Evolutionary conservation across 78 protist genomes (phyloP), one percentile per base, ranked within the genome.

Genomic region (Emiliania huxleyi): DNA sequence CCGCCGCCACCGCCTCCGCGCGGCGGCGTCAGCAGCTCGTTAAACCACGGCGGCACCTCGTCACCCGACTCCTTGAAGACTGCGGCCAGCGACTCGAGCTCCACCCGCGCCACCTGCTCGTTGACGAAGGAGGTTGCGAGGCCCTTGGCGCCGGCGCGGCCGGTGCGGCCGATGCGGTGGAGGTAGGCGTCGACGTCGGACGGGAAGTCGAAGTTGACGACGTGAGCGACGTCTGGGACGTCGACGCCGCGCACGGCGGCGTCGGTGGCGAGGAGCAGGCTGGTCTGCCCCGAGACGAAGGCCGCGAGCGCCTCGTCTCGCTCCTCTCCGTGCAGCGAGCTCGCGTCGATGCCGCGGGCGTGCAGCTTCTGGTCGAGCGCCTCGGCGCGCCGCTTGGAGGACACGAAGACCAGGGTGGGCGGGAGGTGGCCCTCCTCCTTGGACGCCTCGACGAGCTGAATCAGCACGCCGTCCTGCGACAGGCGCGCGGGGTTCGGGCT

Each of bases 301-400:
- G 15, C 1, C 15, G 48, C 8, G 48, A 98, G 97, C 15, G 98
- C 99, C 1, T 77, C 93, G 90, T 99, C 99, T 22, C 99, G 95
- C 94, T 99, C 98, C 96, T 99, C 99, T 44, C 99, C 99, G 94
- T 99, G 99, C 43, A 99, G 98, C n/a, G 96, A 92, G 0, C 97
- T 93, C 2, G 97, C 96, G 29, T 35, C 19, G 42, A 26, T 4
- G 81, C 81, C 81, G 15, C 1, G 45, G n/a, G 18, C 37, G 42
- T 6, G 37, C 49, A 99, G 96, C 90, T 48, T 95, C 69, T 95
- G 69, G 92, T 98, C 98, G 11, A 98, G 93, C 25, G 71, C 43
- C 87, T 98, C 98, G n/a, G 99, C 98, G 26, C 56, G 69, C 37
- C 95, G 95, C 95, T 98, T 98, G 37, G 98, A 97, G 83, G 98